phyloP scores from a whole-genome alignment of 1,284 basidiomycete species.

The Pseudomicrostroma phylloplanum region DNA sequence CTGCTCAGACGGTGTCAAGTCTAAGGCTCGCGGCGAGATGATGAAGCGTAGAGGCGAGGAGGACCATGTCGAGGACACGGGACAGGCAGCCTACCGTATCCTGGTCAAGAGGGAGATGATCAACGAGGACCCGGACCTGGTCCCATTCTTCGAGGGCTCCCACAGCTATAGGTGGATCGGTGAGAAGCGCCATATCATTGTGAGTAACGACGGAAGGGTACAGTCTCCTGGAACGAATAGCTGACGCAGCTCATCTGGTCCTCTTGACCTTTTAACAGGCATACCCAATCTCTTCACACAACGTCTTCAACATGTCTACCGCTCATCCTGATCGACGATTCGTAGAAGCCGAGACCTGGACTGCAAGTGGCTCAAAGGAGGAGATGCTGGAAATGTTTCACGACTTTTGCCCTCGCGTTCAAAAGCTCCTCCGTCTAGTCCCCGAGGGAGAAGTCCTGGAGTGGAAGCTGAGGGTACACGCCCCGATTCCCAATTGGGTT shows the following conservation, averaged over 20 bases:
- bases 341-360: conserved; percentile 47
- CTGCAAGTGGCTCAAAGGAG: conserved; percentile 44
- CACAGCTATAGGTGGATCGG: conserved; percentile 52
- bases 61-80: conserved; percentile 51
- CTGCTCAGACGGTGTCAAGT: conserved; percentile 52
- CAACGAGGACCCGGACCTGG: conserved; percentile 50
- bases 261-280: conserved; percentile 12
- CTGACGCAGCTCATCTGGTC: too few relatives aligned
- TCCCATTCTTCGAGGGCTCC: conserved; percentile 46
- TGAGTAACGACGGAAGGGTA: too few relatives aligned
- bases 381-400: conserved; percentile 50
- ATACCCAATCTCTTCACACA: conserved; percentile 49
- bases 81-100: conserved; percentile 53
- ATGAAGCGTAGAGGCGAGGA: conserved; percentile 42
- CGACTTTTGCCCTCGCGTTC: conserved; percentile 50
- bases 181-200: conserved; percentile 50
- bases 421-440: conserved; percentile 50
- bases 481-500: conserved; percentile 49
- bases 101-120: conserved; percentile 46
- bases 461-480: conserved; percentile 52
- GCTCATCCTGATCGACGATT: conserved; percentile 51
- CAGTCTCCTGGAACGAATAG: too few relatives aligned
- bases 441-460: conserved; percentile 51
- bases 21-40: conserved; percentile 44
- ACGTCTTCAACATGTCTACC: conserved; percentile 51